Base-by-base conservation (phyloP, 169 alveolate species). In the Babesia sp. region DNA sequence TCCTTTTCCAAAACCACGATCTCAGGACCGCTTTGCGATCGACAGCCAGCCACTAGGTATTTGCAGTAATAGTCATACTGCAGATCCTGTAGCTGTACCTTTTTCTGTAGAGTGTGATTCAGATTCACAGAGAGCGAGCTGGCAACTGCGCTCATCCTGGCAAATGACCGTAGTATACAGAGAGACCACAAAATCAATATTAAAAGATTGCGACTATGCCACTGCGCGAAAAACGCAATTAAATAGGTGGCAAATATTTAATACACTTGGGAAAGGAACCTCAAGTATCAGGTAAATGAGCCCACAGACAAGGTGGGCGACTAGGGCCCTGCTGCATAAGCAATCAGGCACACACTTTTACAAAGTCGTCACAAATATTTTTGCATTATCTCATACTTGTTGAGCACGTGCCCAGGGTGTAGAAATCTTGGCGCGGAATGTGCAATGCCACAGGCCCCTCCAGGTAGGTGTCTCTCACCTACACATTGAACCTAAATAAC, bases 11-110 rank as follows among this genome's bases (percentile, higher is more conserved):
- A 39, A 5, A 77, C 22, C 66, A 77, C 63, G 1, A 77, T 51
- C 64, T 77, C 81, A 37, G 79, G 54, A 60, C 73, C 82, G 20
- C 36, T 56, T 50, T 77, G 86, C 48, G 86, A 77, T 29, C 68
- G 53, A 39, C 86, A 77, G 12, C 78, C 80, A 34, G 68, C 86
- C 3, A 79, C 86, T 20, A 77, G 57, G 71, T 36, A 77, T 18
- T 77, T 77, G 18, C 72, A 54, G 57, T 44, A 77, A 33, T 77
- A 69, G 74, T 77, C 86, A 51, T 77, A 77, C 68, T 77, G 79
- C 1, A 77, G 44, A 33, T 77, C 81, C 37, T 53, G 33, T 28
- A 77, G 29, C 11, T 64, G 81, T n/a, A 77, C 67, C 45, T 48
- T 54, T 79, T 77, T 77, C 66, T 59, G 82, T 18, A 77, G 66